Conservation (phyloP, 1,284 basidiomycete genomes). For the Cryptococcus depauperatus region DNA sequence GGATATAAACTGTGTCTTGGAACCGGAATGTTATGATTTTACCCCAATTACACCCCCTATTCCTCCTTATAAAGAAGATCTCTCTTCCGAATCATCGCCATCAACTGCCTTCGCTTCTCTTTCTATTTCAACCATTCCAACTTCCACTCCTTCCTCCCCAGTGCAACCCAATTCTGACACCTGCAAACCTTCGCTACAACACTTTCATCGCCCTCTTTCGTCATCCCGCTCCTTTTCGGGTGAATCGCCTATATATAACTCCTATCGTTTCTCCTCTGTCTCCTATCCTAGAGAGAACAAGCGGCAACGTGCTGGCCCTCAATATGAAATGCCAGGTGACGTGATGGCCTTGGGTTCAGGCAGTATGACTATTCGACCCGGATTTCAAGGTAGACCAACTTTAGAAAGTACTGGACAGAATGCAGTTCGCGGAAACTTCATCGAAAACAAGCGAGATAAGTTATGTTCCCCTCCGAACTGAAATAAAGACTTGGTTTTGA, state of each 20-base stretch:
- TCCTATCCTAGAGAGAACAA: not conserved
- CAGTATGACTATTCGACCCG: too few relatives aligned
- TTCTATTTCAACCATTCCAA: conserved; percentile 4
- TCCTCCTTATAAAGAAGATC: conserved; percentile 7
- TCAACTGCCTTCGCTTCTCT: conserved; percentile 15
- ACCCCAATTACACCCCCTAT: conserved; percentile 7
- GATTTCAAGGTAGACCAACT: too few relatives aligned
- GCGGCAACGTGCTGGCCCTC: not conserved
- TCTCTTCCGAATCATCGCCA: conserved; percentile 12
- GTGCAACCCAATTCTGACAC: not conserved
- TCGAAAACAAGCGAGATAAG: too few relatives aligned
- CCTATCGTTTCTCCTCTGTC: not conserved
- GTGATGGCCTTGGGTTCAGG: too few relatives aligned
- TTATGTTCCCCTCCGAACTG: too few relatives aligned
- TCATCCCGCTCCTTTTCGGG: not conserved
- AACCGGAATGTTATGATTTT: conserved; percentile 15
- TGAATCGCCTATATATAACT: not conserved
- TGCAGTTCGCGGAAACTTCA: too few relatives aligned
- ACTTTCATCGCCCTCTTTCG: too few relatives aligned
- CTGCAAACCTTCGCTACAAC: not conserved
- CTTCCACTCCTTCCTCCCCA: not conserved
- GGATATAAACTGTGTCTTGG: conserved; percentile 6
- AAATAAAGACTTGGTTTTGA: too few relatives aligned
- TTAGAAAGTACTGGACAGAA: too few relatives aligned
- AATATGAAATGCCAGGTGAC: too few relatives aligned